Conservation (phyloP, 768 basidiomycete genomes). For the Amanita phalloides region DNA sequence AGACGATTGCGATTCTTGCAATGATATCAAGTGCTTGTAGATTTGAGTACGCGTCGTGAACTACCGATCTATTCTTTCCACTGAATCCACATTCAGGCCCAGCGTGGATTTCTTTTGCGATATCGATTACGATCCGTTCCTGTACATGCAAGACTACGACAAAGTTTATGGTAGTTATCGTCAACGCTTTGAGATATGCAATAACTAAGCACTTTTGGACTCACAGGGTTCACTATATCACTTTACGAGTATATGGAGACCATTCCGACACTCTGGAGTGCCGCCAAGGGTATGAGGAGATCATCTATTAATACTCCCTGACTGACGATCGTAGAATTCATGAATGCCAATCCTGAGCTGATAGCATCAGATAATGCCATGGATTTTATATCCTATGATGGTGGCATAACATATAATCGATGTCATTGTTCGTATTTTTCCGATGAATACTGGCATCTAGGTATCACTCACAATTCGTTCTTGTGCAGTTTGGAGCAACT, state of each 20-base stretch:
- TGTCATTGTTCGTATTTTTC: conserved; percentile 49
- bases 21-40: conserved; percentile 13
- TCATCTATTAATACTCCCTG: not conserved
- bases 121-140: conserved; percentile 78
- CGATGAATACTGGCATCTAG: conserved; percentile 4
- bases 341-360: conserved; percentile 46
- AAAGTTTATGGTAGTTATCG: conserved; percentile 65
- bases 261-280: conserved; percentile 78
- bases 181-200: not conserved
- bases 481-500: conserved; percentile 78
- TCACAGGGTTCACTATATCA: conserved; percentile 73
- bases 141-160: conserved; percentile 74
- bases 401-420: conserved; percentile 60
- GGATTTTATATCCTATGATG: conserved; percentile 71
- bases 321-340: conserved; percentile 48
- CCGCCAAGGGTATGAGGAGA: conserved; percentile 45
- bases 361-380: conserved; percentile 65
- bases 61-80: not conserved
- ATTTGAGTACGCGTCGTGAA: conserved; percentile 29
- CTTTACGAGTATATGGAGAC: conserved; percentile 78
- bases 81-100: conserved; percentile 38
- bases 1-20: not conserved
- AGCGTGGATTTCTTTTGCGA: conserved; percentile 84
- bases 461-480: not conserved
- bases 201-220: not conserved